Base-by-base conservation (phyloP, 768 basidiomycete species). In the Suillus sp. region DNA sequence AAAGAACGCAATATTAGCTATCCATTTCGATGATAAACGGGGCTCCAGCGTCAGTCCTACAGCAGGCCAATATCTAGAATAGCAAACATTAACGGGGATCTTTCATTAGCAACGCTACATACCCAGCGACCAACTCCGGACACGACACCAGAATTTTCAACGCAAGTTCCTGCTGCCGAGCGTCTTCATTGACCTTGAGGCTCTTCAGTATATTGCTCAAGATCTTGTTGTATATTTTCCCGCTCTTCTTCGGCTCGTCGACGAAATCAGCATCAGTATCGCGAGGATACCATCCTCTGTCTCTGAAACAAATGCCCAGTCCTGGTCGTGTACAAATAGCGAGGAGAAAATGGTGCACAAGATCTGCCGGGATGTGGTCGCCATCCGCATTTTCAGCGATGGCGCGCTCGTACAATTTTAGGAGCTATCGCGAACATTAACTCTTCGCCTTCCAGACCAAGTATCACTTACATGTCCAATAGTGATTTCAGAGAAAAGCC, bases 241-340 rank as follows among this genome's bases (percentile, higher is more conserved):
- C 78, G 40, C 77, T 75, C 67, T 74, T 79, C 61, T 69, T 71
- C 1, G 82, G 83, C 30, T 75, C 78, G 10, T 79, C 75, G 2
- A 66, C 59, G 0, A 65, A 75, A 1, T 76, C 75, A 20, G 74
- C 76, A 20, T 82, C 83, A 2, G 74, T 72, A 65, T 90, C 89
- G 2, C 92, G 86, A 4, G 87, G 87, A 68, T 97, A 98, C 95
- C 95, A 98, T 2, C 95, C 95, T 9, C 85, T 82, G 69, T 96
- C 93, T 59, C 80, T 86, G 77, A 96, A 97, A 70, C 95, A 98
- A 16, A 97, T 81, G 0, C 95, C 95, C 14, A 80, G 77, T 0
- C 95, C 95, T 0, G 93, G 91, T 30, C 85, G 86, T 0, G 92
- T 90, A 68, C 90, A 92, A 35, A 94, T 86, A 2, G 90, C 90